Conservation (phyloP, 768 basidiomycete species). For the Calvatia gigantea region DNA sequence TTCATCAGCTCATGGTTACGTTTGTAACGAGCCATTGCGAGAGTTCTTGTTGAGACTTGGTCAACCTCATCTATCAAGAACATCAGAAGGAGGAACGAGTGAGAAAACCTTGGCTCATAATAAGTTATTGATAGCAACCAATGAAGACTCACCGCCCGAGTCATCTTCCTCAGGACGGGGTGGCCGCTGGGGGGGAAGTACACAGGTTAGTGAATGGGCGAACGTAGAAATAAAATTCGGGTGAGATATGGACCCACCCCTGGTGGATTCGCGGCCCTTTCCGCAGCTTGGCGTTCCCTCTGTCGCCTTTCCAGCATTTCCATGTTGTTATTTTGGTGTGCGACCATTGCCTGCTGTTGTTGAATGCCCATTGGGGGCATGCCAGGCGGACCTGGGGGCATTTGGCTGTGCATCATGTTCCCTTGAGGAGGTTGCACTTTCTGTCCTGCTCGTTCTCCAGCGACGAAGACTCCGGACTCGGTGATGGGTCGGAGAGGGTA, state of each 20-base stretch:
- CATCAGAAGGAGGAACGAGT: not conserved
- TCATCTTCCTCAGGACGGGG: constrained; percentile 54
- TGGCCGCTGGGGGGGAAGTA: constrained; percentile 27
- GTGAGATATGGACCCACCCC: constrained; percentile 27
- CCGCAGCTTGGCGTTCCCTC: constrained; percentile 27
- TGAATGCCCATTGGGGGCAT: constrained; percentile 29
- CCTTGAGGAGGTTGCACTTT: constrained; percentile 46
- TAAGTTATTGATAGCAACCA: not conserved
- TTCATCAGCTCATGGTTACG: constrained; percentile 86
- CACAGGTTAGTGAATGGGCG: not conserved
- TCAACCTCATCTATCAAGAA: constrained; percentile 54
- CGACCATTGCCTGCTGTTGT: constrained; percentile 63
- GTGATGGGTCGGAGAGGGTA: constrained; percentile 69
- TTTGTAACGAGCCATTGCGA: constrained; percentile 69
- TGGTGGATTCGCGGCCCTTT: constrained; percentile 38
- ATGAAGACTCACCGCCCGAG: constrained; percentile 48
- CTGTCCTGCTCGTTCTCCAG: constrained; percentile 72
- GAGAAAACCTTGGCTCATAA: not conserved
- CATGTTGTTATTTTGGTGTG: constrained; percentile 71
- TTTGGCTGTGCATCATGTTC: constrained; percentile 28
- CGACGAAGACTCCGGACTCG: constrained; percentile 66
- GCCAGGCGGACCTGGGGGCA: constrained; percentile 16
- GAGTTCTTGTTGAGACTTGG: constrained; percentile 65
- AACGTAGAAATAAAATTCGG: not conserved
- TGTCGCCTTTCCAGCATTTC: constrained; percentile 63